These are phyloP conservation scores for Penicillium bovifimosum DNA, from an alignment of 495 filamentous ascomycete species.

Conservation along the genomic window DNA sequence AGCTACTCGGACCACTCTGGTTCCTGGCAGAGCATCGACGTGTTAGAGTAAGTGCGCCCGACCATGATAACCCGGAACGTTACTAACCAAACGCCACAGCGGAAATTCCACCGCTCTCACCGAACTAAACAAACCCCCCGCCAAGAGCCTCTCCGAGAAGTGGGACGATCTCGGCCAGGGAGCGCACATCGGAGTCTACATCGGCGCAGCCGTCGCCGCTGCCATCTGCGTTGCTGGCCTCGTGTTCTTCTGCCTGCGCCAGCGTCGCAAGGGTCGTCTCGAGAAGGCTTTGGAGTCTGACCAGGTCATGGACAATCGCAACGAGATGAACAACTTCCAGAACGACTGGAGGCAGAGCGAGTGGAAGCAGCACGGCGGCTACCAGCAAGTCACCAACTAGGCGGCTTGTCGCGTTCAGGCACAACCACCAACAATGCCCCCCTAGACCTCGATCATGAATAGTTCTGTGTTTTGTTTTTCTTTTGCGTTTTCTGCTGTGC, in stretches of 20 bases:
- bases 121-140: constrained; percentile 25
- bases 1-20: constrained; percentile 34
- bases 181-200: constrained; percentile 57
- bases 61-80: neutral
- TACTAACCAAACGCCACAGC: constrained; percentile 6
- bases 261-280: constrained; percentile 58
- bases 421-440: neutral
- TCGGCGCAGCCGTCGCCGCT: constrained; percentile 43
- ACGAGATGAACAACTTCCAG: constrained; percentile 57
- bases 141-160: constrained; percentile 47
- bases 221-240: constrained; percentile 45
- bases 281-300: constrained; percentile 56
- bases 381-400: constrained; percentile 31
- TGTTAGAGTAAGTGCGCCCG: constrained; percentile 44
- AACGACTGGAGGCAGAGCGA: constrained; percentile 37
- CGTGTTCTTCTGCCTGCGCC: constrained; percentile 58
- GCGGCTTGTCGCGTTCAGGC: neutral
- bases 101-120: constrained; percentile 55
- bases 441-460: constrained; percentile 8
- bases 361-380: constrained; percentile 33
- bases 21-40: constrained; percentile 32
- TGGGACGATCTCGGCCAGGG: constrained; percentile 51
- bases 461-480: constrained; percentile 11
- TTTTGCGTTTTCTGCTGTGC: neutral
- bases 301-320: constrained; percentile 51